Conservation (phyloP, 768 basidiomycete genomes). For the Tulasnella sp. region DNA sequence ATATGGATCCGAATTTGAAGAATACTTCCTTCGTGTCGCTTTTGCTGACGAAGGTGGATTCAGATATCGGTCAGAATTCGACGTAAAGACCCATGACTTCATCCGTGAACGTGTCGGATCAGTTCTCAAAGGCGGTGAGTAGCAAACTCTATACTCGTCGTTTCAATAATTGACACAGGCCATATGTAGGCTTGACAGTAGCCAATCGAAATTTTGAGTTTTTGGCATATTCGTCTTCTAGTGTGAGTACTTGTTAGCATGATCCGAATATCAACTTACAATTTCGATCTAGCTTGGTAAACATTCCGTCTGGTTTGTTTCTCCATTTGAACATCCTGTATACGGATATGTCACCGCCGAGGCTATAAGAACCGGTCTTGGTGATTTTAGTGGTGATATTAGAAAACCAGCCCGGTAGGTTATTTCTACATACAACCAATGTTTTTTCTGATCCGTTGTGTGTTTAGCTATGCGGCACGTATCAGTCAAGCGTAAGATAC, state of each 20-base stretch:
- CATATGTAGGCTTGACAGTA: conserved; percentile 5
- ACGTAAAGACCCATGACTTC: conserved; percentile 10
- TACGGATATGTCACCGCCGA: conserved; percentile 39
- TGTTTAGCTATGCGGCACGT: conserved; percentile 52
- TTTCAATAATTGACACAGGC: neutral
- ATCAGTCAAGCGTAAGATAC: conserved; percentile 53
- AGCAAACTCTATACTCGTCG: neutral
- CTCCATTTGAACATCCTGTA: conserved; percentile 19
- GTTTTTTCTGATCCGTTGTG: neutral
- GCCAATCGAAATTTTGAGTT: conserved; percentile 14
- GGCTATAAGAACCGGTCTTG: conserved; percentile 47
- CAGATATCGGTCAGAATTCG: conserved; percentile 5
- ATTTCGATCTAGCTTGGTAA: conserved; percentile 30
- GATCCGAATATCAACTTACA: conserved; percentile 28
- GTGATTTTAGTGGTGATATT: conserved; percentile 45
- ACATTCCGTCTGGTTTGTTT: conserved; percentile 16
- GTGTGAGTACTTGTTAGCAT: neutral
- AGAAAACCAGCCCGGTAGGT: conserved; percentile 55
- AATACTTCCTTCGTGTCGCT: conserved; percentile 12
- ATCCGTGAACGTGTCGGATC: conserved; percentile 1
- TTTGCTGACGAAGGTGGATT: conserved; percentile 13
- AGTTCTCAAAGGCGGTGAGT: conserved; percentile 3
- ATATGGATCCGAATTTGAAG: conserved; percentile 1
- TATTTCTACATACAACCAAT: too few relatives aligned
- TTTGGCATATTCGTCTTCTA: conserved; percentile 13